Evolutionary conservation across 1,284 basidiomycete genomes (phyloP).

Genomic region (Omphalotus olearius): DNA sequence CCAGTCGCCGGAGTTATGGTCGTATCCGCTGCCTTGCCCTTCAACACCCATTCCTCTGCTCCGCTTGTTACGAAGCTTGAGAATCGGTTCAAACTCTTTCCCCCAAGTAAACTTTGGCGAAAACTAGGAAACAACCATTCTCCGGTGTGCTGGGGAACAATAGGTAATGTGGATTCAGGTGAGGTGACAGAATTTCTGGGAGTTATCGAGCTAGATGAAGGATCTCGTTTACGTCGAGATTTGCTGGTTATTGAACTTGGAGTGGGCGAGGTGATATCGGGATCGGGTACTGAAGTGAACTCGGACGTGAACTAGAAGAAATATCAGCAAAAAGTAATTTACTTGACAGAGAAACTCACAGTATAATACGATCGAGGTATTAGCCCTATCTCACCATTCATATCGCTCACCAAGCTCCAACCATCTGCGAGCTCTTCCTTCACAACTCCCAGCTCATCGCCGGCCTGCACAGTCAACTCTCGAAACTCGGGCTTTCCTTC

Average conservation of each 20-base stretch:
- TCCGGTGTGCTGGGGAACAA: slow-evolving; percentile 70
- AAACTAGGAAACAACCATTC: slow-evolving; percentile 73
- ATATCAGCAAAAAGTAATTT: neutral
- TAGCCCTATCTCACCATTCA: slow-evolving; percentile 58
- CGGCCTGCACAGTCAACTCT: slow-evolving; percentile 61
- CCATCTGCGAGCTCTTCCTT: slow-evolving; percentile 66
- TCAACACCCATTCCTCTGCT: slow-evolving; percentile 76
- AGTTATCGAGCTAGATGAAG: slow-evolving; percentile 45
- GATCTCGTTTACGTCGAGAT: slow-evolving; percentile 30
- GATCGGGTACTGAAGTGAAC: slow-evolving; percentile 46
- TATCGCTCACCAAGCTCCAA: slow-evolving; percentile 65
- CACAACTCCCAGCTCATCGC: slow-evolving; percentile 61
- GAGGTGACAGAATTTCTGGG: slow-evolving; percentile 39
- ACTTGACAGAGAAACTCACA: slow-evolving; percentile 34
- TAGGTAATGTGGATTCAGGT: slow-evolving; percentile 32
- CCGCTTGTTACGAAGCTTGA: slow-evolving; percentile 82
- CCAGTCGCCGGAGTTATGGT: neutral
- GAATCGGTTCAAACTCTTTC: slow-evolving; percentile 77
- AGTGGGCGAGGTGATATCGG: slow-evolving; percentile 31
- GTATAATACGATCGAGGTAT: slow-evolving; percentile 71
- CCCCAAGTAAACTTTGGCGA: slow-evolving; percentile 65
- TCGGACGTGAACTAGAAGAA: slow-evolving; percentile 53
- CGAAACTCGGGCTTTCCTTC: slow-evolving; percentile 69
- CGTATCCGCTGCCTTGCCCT: slow-evolving; percentile 38
- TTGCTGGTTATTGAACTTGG: slow-evolving; percentile 13